These are phyloP conservation scores for Venturia oleaginea DNA, from an alignment of 2,329 filamentous ascomycete genomes.

Conservation along the genomic window DNA sequence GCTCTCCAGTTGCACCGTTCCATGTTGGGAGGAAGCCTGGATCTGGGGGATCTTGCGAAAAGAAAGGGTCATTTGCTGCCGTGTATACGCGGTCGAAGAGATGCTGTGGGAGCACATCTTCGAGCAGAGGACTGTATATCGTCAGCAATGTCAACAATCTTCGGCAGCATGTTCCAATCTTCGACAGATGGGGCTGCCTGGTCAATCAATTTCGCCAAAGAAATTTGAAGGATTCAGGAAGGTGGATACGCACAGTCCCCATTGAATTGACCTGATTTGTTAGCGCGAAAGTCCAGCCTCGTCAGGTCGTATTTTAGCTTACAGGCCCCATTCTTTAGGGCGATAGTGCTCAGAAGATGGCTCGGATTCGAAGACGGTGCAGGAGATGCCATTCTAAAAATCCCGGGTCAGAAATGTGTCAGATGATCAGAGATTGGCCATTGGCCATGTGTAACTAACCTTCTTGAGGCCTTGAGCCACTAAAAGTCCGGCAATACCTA, in stretches of 20 bases:
- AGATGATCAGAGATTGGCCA: not conserved
- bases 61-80: conserved; percentile 10
- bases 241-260: conserved; percentile 9
- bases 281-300: conserved; percentile 21
- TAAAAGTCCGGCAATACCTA: conserved; percentile 9
- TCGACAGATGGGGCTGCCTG: no score
- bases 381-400: conserved; percentile 16
- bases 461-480: conserved; percentile 13
- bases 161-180: no score
- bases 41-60: conserved; percentile 5
- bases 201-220: not conserved
- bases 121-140: conserved; percentile 3
- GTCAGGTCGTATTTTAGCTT: conserved; percentile 24
- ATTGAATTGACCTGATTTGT: conserved; percentile 11
- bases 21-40: conserved; percentile 5
- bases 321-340: conserved; percentile 31
- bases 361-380: conserved; percentile 22
- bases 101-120: not conserved
- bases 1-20: conserved; percentile 25
- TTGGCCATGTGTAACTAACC: not conserved
- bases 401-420: not conserved
- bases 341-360: conserved; percentile 21
- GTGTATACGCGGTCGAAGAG: conserved; percentile 5
- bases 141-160: not conserved
- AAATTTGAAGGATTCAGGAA: not conserved